phyloP scores from a whole-genome alignment of 768 basidiomycete species.

The Leucocoprinus leucothites region DNA sequence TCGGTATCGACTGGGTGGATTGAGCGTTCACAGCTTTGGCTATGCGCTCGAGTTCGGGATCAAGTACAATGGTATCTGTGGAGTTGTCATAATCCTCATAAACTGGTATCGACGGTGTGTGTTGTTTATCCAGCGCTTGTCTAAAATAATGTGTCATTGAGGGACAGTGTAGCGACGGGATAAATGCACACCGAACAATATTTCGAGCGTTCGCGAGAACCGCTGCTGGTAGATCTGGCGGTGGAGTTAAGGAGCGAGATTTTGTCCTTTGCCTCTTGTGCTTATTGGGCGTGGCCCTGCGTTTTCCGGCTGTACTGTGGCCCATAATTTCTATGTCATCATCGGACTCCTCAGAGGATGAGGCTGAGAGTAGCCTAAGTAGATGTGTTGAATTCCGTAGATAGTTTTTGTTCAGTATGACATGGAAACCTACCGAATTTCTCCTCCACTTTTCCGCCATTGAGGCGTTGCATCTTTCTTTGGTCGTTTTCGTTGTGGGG shows the following conservation, averaged over 20 bases:
- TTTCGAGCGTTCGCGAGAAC: slow-evolving; percentile 55
- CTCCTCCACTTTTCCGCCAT: slow-evolving; percentile 41
- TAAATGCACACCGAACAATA: slow-evolving; percentile 51
- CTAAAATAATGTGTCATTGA: slow-evolving; percentile 26
- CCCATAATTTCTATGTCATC: slow-evolving; percentile 38
- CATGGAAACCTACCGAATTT: slow-evolving; percentile 34
- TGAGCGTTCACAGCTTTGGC: slow-evolving; percentile 33
- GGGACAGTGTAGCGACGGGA: neutral
- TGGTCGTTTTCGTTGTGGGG: slow-evolving; percentile 33
- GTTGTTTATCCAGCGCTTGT: slow-evolving; percentile 44
- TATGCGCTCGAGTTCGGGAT: slow-evolving; percentile 63
- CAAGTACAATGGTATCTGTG: slow-evolving; percentile 44
- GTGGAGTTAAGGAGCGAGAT: slow-evolving; percentile 67
- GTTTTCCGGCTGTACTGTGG: slow-evolving; percentile 24
- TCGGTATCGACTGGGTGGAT: slow-evolving; percentile 23
- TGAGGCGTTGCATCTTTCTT: slow-evolving; percentile 37
- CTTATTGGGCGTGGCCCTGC: slow-evolving; percentile 24
- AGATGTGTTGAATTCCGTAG: neutral
- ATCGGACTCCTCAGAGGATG: slow-evolving; percentile 41
- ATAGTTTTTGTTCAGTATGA: neutral
- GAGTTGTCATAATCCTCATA: slow-evolving; percentile 24
- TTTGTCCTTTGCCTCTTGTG: slow-evolving; percentile 31
- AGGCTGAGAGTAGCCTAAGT: slow-evolving; percentile 35
- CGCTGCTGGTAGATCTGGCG: slow-evolving; percentile 54
- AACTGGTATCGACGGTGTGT: slow-evolving; percentile 43